phyloP scores from a whole-genome alignment of 1,284 basidiomycete genomes.

The Irpex lacteus region DNA sequence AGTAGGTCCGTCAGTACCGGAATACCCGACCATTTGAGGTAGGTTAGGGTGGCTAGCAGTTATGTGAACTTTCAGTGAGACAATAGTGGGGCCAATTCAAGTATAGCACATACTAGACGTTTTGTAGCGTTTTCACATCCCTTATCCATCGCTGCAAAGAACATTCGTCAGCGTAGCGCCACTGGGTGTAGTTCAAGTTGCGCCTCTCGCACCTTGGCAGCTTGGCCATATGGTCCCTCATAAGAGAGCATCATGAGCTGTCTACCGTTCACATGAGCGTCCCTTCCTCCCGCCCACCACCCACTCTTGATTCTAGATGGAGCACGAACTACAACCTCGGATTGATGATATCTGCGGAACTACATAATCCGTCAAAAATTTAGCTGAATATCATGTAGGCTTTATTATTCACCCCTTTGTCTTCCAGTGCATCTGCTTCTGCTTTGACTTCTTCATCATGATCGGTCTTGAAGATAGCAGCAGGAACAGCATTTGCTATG shows the following conservation, averaged over 20 bases:
- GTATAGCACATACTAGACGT: constrained; percentile 38
- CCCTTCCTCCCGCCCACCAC: constrained; percentile 45
- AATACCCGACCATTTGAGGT: constrained; percentile 53
- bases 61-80: not conserved
- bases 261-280: constrained; percentile 39
- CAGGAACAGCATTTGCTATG: constrained; percentile 8
- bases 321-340: constrained; percentile 39
- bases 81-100: not conserved
- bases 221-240: constrained; percentile 32
- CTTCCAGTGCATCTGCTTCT: constrained; percentile 19
- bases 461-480: constrained; percentile 5
- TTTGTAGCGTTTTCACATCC: constrained; percentile 50
- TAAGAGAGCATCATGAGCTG: constrained; percentile 43
- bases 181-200: not conserved
- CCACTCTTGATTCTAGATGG: constrained; percentile 29
- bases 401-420: constrained; percentile 34
- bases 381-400: too few relatives aligned
- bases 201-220: constrained; percentile 30
- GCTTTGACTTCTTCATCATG: constrained; percentile 19
- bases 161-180: not conserved
- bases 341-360: constrained; percentile 51
- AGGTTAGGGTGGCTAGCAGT: constrained; percentile 47
- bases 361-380: constrained; percentile 17
- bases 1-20: constrained; percentile 41
- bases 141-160: constrained; percentile 41